Conservation (phyloP, 768 basidiomycete species). For the Psilocybe azurescens region DNA sequence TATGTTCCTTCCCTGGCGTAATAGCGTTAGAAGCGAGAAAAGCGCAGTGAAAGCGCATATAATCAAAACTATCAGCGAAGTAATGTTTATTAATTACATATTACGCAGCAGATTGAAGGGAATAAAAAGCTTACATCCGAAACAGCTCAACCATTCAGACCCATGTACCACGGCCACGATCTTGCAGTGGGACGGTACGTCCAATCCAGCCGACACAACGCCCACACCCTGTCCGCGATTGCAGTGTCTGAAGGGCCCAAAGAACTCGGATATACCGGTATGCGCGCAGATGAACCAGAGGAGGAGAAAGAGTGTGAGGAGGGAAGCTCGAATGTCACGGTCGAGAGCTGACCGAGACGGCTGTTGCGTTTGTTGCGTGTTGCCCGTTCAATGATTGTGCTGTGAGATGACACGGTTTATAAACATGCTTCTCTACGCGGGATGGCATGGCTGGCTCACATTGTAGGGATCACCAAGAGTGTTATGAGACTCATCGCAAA, state of each 20-base stretch:
- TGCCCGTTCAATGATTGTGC: constrained; percentile 4
- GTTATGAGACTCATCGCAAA: constrained; percentile 16
- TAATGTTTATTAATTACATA: no score
- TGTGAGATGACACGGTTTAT: not conserved
- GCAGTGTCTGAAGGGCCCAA: constrained; percentile 16
- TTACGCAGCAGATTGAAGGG: not conserved
- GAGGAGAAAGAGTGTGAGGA: constrained; percentile 9
- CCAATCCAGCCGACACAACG: constrained; percentile 8
- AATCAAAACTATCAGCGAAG: constrained; percentile 5
- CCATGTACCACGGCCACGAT: constrained; percentile 14
- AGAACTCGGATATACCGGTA: constrained; percentile 13
- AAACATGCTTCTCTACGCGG: not conserved
- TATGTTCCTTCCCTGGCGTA: constrained; percentile 8
- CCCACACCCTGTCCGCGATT: constrained; percentile 7
- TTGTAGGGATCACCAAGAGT: not conserved
- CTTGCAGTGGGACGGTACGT: constrained; percentile 14
- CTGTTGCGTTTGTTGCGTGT: not conserved
- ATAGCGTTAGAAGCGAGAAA: constrained; percentile 4
- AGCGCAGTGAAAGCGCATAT: constrained; percentile 11
- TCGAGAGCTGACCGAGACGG: not conserved
- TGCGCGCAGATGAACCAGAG: constrained; percentile 16
- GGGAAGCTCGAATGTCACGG: constrained; percentile 2
- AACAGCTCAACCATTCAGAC: constrained; percentile 9
- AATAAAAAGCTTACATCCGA: constrained; percentile 8
- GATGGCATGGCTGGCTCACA: not conserved